phyloP scores from a whole-genome alignment of 2,329 filamentous ascomycete species.

The Colletotrichum melonis region DNA sequence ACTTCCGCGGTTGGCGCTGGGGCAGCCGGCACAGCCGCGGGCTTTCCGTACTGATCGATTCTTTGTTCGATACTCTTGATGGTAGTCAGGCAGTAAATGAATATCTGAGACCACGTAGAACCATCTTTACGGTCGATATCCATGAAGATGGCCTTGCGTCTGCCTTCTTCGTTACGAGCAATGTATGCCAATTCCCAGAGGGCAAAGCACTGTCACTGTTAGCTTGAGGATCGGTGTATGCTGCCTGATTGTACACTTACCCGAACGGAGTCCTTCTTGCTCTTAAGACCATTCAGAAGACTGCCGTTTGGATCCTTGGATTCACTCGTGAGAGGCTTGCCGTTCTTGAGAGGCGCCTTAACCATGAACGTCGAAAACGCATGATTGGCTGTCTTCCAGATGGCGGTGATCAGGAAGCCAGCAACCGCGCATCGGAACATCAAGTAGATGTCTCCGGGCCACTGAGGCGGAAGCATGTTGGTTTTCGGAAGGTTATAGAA shows the following conservation, averaged over 20 bases:
- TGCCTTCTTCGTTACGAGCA: constrained; percentile 77
- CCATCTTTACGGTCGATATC: constrained; percentile 88
- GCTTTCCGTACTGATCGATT: constrained; percentile 71
- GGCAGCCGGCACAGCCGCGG: constrained; percentile 47
- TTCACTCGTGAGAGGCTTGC: constrained; percentile 83
- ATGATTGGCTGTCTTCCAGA: constrained; percentile 83
- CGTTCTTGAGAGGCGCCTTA: constrained; percentile 84
- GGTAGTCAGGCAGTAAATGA: constrained; percentile 74
- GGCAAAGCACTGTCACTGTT: constrained; percentile 67
- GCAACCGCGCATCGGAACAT: constrained; percentile 68
- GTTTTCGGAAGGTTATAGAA: constrained; percentile 82
- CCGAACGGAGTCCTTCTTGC: constrained; percentile 82
- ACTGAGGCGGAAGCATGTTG: constrained; percentile 69
- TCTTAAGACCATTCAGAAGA: constrained; percentile 83
- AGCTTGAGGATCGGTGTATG: neutral
- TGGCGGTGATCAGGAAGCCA: constrained; percentile 73
- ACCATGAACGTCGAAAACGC: constrained; percentile 85
- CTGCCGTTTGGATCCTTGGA: constrained; percentile 94
- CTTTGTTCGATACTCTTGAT: constrained; percentile 75
- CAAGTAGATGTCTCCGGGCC: constrained; percentile 68
- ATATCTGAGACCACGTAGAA: constrained; percentile 84
- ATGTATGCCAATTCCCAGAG: constrained; percentile 92
- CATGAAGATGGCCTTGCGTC: constrained; percentile 84
- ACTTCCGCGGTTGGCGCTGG: constrained; percentile 46
- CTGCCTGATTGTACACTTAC: constrained; percentile 53